phyloP scores from a whole-genome alignment of 306 rosid species.

The Fragaria ananassa region DNA sequence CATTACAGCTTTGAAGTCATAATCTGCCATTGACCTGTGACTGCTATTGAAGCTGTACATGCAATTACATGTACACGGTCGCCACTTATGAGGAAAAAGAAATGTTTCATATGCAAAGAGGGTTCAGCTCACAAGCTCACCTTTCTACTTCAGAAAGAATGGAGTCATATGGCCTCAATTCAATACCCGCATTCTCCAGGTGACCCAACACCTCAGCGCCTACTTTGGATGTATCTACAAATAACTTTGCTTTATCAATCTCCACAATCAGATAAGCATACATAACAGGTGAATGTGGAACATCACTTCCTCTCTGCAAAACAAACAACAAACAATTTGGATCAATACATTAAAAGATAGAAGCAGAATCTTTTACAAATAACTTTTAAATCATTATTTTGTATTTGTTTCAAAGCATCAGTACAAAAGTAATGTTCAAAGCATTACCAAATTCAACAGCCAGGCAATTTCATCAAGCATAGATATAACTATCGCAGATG shows the following conservation, averaged over 20 bases:
- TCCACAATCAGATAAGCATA: conserved; percentile 94
- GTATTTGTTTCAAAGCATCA: neutral
- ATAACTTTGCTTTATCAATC: conserved; percentile 67
- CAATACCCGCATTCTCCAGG: conserved; percentile 70
- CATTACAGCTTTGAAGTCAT: neutral
- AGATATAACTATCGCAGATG: conserved; percentile 80
- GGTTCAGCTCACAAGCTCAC: conserved; percentile 32
- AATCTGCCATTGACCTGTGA: neutral
- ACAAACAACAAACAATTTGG: conserved; percentile 20
- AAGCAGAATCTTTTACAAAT: neutral
- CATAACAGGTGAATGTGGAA: conserved; percentile 91
- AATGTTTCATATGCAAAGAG: neutral
- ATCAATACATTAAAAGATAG: conserved; percentile 21
- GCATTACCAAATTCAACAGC: conserved; percentile 87
- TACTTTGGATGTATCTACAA: conserved; percentile 71
- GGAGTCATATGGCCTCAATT: conserved; percentile 72
- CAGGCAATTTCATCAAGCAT: conserved; percentile 97
- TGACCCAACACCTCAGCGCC: conserved; percentile 69
- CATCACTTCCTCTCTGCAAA: conserved; percentile 92
- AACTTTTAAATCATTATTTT: neutral
- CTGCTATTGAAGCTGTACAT: neutral
- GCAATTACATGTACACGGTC: neutral
- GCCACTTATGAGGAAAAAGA: neutral
- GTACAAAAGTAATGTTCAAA: conserved; percentile 5
- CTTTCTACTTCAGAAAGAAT: conserved; percentile 73